A percentile compares a stretch with the other conserved stretches of the same genome.
Evolutionary conservation across 2,329 filamentous ascomycete species (phyloP).

Genomic region (Dryadomyces quercus-mongolicae): DNA sequence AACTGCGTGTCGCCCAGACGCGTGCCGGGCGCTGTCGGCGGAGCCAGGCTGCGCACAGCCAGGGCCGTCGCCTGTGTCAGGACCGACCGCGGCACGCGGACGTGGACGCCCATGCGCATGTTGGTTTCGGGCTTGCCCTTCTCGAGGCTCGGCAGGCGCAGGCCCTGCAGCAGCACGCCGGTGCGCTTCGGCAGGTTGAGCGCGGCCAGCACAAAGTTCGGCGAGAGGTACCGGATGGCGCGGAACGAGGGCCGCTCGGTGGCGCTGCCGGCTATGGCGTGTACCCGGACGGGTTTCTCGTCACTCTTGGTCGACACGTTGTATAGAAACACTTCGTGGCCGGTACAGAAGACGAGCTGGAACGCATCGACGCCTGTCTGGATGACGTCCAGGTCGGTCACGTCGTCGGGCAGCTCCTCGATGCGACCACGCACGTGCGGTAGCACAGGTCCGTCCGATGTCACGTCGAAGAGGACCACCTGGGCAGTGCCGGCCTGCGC

Average conservation of each 20-base stretch:
- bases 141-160: slow-evolving; percentile 31
- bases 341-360: slow-evolving; percentile 67
- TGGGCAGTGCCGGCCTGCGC: slow-evolving; percentile 61
- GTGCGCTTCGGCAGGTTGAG: slow-evolving; percentile 47
- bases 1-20: slow-evolving; percentile 55
- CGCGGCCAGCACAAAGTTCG: slow-evolving; percentile 44
- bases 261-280: slow-evolving; percentile 37
- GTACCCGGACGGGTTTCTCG: slow-evolving; percentile 33
- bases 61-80: slow-evolving; percentile 61
- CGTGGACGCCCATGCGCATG: background rate
- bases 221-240: slow-evolving; percentile 45
- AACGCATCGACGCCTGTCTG: slow-evolving; percentile 52
- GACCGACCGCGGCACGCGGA: slow-evolving; percentile 50
- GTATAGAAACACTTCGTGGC: slow-evolving; percentile 59
- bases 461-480: slow-evolving; percentile 67
- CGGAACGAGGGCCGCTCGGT: slow-evolving; percentile 38
- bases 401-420: slow-evolving; percentile 37
- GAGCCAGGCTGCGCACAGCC: slow-evolving; percentile 59
- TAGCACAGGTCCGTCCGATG: slow-evolving; percentile 16
- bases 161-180: slow-evolving; percentile 43
- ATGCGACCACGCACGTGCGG: slow-evolving; percentile 37
- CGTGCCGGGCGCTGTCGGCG: slow-evolving; percentile 30
- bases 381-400: slow-evolving; percentile 58
- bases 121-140: background rate
- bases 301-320: slow-evolving; percentile 30